Percentiles rank a stretch among this genome's conserved stretches.
These are phyloP conservation scores for Quillaja saponaria DNA, from an alignment of 306 rosid genomes.

Conservation along the genomic window DNA sequence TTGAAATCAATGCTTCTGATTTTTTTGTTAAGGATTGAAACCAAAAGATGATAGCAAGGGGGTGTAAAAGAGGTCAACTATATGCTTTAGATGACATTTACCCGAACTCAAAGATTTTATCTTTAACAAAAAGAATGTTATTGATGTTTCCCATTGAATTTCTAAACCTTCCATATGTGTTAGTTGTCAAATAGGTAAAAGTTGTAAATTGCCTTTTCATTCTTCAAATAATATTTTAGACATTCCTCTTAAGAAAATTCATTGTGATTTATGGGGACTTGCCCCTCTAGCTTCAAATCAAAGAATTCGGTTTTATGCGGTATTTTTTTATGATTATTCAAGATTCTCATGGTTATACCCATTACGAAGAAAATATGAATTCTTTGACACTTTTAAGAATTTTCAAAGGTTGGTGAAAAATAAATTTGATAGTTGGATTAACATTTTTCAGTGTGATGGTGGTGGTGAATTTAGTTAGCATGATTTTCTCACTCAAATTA, in stretches of 20 bases:
- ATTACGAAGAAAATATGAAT: neutral
- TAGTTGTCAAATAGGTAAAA: neutral
- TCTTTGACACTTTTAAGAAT: neutral
- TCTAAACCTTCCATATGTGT: neutral
- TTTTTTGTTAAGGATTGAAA: too few relatives aligned
- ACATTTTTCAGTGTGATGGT: neutral
- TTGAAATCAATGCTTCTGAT: too few relatives aligned
- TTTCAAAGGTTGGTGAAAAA: neutral
- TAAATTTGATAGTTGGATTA: neutral
- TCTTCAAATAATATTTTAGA: neutral
- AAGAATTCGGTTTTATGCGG: neutral
- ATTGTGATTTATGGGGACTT: constrained; percentile 11
- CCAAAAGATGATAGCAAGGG: too few relatives aligned
- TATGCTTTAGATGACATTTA: too few relatives aligned
- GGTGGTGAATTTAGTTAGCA: constrained; percentile 5
- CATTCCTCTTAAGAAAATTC: neutral
- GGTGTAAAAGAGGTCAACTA: too few relatives aligned
- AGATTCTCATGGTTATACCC: neutral
- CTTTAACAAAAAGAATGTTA: too few relatives aligned
- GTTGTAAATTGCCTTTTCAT: neutral
- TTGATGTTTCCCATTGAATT: too few relatives aligned
- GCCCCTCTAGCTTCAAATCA: neutral
- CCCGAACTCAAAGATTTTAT: too few relatives aligned
- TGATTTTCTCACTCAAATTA: neutral
- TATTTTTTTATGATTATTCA: neutral